A percentile compares a stretch with the other conserved stretches of the same genome.
Evolutionary conservation across 1,284 basidiomycete species (phyloP).

Genomic region (Inonotus obliquus): DNA sequence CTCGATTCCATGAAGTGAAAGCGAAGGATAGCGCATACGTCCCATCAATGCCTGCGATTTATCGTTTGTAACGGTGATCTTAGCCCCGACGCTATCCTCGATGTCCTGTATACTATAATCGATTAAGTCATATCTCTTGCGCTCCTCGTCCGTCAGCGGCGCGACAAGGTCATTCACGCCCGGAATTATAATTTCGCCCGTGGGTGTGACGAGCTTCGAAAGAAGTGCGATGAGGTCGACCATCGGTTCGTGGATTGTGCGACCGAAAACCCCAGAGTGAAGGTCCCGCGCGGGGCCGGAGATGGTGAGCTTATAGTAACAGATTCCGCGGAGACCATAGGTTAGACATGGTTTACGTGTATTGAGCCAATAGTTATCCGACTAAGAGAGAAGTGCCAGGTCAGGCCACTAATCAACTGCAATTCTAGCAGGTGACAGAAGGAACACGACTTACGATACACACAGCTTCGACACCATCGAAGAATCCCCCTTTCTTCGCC

Average conservation of each 20-base stretch:
- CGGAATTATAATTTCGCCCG: conserved; percentile 86
- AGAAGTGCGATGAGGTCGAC: conserved; percentile 75
- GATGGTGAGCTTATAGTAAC: conserved; percentile 85
- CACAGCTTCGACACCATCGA: conserved; percentile 89
- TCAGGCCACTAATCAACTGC: background rate
- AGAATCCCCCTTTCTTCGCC: conserved; percentile 72
- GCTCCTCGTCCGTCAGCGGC: conserved; percentile 74
- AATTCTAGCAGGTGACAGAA: background rate
- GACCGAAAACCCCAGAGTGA: conserved; percentile 89
- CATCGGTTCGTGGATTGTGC: conserved; percentile 88
- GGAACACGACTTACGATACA: conserved; percentile 73
- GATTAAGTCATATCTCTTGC: conserved; percentile 65
- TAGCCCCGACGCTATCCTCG: conserved; percentile 73
- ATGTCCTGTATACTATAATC: conserved; percentile 79
- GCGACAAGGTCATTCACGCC: conserved; percentile 89
- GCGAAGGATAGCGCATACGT: conserved; percentile 82
- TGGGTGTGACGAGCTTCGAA: conserved; percentile 81
- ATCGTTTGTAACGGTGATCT: conserved; percentile 75
- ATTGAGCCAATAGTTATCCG: conserved; percentile 87
- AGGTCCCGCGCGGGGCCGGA: conserved; percentile 86
- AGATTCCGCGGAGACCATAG: conserved; percentile 81
- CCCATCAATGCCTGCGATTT: conserved; percentile 88
- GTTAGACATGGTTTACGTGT: conserved; percentile 72
- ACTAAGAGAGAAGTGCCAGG: conserved; percentile 36
- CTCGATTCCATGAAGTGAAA: conserved; percentile 96